Conservation (phyloP, 495 filamentous ascomycete genomes). For the Neurospora sp. region DNA sequence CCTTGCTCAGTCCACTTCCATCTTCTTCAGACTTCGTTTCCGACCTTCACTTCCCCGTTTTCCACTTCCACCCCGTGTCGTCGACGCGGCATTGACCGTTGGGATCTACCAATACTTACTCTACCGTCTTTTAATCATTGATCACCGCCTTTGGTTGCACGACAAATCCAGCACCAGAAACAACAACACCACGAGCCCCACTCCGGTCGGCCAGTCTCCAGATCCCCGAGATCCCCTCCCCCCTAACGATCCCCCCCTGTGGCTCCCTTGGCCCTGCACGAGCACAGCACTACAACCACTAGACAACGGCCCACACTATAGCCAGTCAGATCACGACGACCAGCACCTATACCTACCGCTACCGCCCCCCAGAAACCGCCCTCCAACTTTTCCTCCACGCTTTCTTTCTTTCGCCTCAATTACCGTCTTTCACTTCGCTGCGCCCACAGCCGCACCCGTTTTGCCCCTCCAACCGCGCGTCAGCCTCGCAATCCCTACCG, state of each 20-base stretch:
- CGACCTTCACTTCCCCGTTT: neutral
- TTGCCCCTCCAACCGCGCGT: neutral
- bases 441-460: slow-evolving; percentile 1
- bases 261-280: neutral
- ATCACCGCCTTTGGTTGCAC: neutral
- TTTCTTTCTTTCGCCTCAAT: neutral
- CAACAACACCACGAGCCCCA: neutral
- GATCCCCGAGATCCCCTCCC: neutral
- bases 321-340: neutral
- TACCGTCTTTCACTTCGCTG: slow-evolving; percentile 2
- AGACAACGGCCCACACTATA: neutral
- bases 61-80: neutral
- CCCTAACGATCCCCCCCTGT: neutral
- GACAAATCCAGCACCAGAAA: neutral
- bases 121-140: neutral
- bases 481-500: slow-evolving; percentile 2
- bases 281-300: neutral
- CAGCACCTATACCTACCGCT: neutral
- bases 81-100: neutral
- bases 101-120: neutral
- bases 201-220: neutral
- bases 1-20: neutral
- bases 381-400: neutral
- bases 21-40: neutral
- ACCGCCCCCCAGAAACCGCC: neutral